Evolutionary conservation across 1,139 yeast species (phyloP), one percentile per base, ranked within the genome.

Genomic region (Candida sp.): DNA sequence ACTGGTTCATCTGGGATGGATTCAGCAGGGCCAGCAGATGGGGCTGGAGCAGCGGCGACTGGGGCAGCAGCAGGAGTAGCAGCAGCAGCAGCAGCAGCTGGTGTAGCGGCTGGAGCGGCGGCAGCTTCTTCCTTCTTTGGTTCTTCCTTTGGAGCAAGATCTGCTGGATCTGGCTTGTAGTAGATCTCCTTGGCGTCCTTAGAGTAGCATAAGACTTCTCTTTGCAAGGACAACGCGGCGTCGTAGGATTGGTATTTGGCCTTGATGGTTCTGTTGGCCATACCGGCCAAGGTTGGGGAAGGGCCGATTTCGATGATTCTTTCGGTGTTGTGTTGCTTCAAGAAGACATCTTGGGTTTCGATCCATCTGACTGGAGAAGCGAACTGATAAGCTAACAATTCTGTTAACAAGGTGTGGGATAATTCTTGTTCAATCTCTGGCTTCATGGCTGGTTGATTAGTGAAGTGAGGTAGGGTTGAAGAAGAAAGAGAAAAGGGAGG

Each of bases 281-380:
- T 94, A 60, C 98, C 98, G 38, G 98, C 94, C 68, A 94, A 83
- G 39, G 99, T 94, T 54, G 99, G 99, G 47, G 98, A 92, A 56
- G 99, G 99, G 50, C 99, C 99, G 58, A 94, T 90, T 75, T 94
- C 99, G 59, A 94, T 97, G 57, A 94, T 93, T 67, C 99, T 84
- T 77, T 94, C 99, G 56, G 98, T 90, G 73, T 93, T 92, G 83
- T 85, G 90, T 62, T 92, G 96, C 70, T 90, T 89, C 69, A 94
- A 85, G 70, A 94, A 90, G 54, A 93, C 98, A 80, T 94, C 99
- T 75, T 94, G 99, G 56, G 99, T 94, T 73, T 94, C 99, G 71
- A 94, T 96, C 98, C 99, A 94, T 83, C 98, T 88, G 59, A 94
- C 99, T 46, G 99, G 99, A 57, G 98, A 93, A 44, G 99, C 99